Evolutionary conservation across 805 yeast genomes (phyloP), one percentile per base, ranked within the genome.

Genomic region (Torulaspora maleeae): DNA sequence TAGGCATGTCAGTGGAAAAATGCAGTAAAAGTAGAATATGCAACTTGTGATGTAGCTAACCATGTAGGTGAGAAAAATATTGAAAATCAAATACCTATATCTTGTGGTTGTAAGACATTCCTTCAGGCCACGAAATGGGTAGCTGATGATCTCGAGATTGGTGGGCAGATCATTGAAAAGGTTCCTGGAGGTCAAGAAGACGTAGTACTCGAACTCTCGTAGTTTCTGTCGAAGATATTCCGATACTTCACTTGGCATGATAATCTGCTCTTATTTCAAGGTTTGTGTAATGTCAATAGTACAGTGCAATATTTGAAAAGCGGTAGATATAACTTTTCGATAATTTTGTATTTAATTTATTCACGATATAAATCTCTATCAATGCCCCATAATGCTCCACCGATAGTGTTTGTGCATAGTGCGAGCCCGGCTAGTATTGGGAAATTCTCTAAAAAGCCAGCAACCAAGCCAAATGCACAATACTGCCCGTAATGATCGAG

Each of bases 401-500:
- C 61, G 6, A 62, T 52, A 5, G 54, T 48, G 40, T 59, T 60
- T 11, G 60, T 49, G 11, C 57, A 49, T 13, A 63, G 27, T 4
- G 52, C 47, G 13, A 63, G 36, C 3, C 62, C 61, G 3, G 68
- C 51, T 17, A 60, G 25, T 3, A 62, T 48, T 30, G 68, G 67
- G 6, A 62, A 49, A 17, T 51, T 45, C 44, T 64, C 68, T 25
- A 61, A 28, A 22, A 58, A 25, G 3, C 58, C 58, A 3, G 64
- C 64, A 13, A 51, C 42, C n/a, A 63, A 15, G 2, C 68, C 68
- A 51, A 63, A 61, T 1, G 60, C 59, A 12, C 58, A 49, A 36
- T 56, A 64, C 32, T 54, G 47, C 6, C 68, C 68, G 25, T 60
- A 49, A 41, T 57, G 58, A 13, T 47, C 50, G 34, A 48, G 55